These are phyloP conservation scores for Xylariaceae sp. DNA, from an alignment of 2,329 filamentous ascomycete genomes.

Conservation along the genomic window DNA sequence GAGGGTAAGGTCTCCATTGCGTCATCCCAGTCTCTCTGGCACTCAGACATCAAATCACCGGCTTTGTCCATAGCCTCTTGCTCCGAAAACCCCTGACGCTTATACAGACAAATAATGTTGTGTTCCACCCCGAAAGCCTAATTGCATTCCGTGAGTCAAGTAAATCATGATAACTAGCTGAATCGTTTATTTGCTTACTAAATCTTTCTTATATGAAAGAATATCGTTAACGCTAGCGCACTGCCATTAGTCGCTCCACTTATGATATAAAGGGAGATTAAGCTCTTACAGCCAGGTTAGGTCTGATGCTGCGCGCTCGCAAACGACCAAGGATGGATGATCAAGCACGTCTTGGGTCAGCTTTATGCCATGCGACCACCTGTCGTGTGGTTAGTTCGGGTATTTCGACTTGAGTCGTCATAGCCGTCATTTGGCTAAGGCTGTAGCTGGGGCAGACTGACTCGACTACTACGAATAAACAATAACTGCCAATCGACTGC, in stretches of 20 bases:
- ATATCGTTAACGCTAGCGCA: constrained; percentile 8
- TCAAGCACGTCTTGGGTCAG: constrained; percentile 12
- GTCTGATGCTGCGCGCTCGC: constrained; percentile 7
- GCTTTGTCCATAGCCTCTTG: constrained; percentile 17
- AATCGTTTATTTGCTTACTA: constrained; percentile 5
- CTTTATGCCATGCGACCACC: constrained; percentile 12
- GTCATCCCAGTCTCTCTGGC: constrained; percentile 12
- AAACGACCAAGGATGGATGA: constrained; percentile 1
- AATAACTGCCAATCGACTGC: constrained; percentile 1
- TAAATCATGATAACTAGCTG: not conserved
- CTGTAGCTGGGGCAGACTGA: not conserved
- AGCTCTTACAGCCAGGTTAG: constrained; percentile 6
- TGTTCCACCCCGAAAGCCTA: constrained; percentile 18
- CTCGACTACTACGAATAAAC: constrained; percentile 12
- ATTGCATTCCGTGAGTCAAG: not conserved
- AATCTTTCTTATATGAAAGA: constrained; percentile 17
- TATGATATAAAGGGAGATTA: too few relatives aligned
- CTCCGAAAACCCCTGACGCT: constrained; percentile 10
- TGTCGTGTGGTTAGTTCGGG: not conserved
- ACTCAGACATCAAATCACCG: constrained; percentile 8
- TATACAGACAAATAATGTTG: constrained; percentile 9
- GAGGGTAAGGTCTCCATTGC: constrained; percentile 12
- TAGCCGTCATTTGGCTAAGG: not conserved
- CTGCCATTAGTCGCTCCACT: not conserved
- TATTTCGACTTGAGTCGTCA: too few relatives aligned